These are phyloP conservation scores for Pichia kluyveri DNA, from an alignment of 805 yeast genomes.

Conservation along the genomic window DNA sequence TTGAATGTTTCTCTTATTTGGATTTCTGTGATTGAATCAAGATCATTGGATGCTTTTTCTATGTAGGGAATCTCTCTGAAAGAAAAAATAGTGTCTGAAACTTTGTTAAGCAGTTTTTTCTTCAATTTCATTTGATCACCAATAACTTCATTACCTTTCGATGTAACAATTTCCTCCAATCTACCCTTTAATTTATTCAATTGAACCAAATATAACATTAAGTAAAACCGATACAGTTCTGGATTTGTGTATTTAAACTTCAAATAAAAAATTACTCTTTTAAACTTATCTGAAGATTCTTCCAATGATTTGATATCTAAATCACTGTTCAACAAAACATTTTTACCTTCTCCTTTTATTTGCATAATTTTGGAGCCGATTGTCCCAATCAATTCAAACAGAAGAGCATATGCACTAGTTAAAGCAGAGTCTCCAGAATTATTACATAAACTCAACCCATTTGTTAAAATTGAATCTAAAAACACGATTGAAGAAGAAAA, in stretches of 20 bases:
- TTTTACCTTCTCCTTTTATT: conserved; percentile 16
- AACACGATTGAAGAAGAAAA: conserved; percentile 51
- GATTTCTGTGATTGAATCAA: background rate
- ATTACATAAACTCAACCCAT: conserved; percentile 21
- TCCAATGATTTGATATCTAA: conserved; percentile 7
- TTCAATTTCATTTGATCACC: background rate
- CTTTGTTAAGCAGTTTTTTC: background rate
- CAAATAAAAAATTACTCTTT: background rate
- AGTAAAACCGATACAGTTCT: background rate
- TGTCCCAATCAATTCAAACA: conserved; percentile 52
- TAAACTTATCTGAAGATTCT: background rate
- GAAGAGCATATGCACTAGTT: conserved; percentile 37
- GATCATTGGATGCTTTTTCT: background rate
- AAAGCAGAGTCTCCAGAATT: conserved; percentile 27
- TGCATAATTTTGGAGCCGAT: conserved; percentile 44
- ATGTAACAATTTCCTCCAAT: background rate
- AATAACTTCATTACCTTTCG: background rate
- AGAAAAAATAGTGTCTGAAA: background rate
- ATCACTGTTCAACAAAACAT: conserved; percentile 1
- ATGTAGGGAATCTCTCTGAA: background rate
- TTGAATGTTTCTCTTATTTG: conserved; percentile 13
- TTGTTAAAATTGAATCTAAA: conserved; percentile 26
- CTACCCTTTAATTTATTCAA: background rate
- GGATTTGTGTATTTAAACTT: background rate
- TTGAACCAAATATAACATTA: background rate